phyloP scores from a whole-genome alignment of 768 basidiomycete genomes.

The Auriscalpium orientale region DNA sequence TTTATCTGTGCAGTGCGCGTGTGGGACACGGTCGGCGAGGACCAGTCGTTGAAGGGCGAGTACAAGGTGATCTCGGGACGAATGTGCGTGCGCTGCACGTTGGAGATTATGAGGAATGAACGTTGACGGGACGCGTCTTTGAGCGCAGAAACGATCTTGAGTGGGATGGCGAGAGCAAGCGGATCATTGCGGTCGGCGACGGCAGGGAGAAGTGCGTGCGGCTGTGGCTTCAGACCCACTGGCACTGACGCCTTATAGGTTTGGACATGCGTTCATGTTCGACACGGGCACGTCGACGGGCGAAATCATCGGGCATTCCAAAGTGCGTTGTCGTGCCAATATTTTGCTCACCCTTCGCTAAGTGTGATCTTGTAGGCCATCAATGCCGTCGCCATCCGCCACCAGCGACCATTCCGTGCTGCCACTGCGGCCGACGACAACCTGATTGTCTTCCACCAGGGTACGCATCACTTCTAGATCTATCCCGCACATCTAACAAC shows the following conservation, averaged over 20 bases:
- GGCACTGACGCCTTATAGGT: slow-evolving; percentile 34
- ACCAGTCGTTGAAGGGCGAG: slow-evolving; percentile 76
- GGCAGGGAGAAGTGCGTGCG: slow-evolving; percentile 71
- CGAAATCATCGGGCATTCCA: slow-evolving; percentile 84
- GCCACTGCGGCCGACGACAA: slow-evolving; percentile 82
- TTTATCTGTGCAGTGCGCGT: slow-evolving; percentile 50
- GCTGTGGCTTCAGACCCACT: background rate
- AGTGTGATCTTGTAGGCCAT: slow-evolving; percentile 42
- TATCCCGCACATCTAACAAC: background rate
- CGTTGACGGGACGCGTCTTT: background rate
- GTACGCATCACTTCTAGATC: slow-evolving; percentile 26
- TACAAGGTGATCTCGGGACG: slow-evolving; percentile 67
- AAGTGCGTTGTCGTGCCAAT: slow-evolving; percentile 35
- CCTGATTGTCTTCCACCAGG: slow-evolving; percentile 78
- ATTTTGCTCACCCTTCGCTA: background rate
- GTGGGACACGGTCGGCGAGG: slow-evolving; percentile 90
- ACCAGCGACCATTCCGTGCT: slow-evolving; percentile 86
- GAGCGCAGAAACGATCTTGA: slow-evolving; percentile 75
- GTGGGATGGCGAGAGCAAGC: slow-evolving; percentile 95
- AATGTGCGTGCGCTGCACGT: slow-evolving; percentile 40
- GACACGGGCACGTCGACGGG: slow-evolving; percentile 82
- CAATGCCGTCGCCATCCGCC: slow-evolving; percentile 83
- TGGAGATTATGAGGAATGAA: too few relatives aligned
- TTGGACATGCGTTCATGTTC: slow-evolving; percentile 77
- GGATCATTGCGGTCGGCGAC: slow-evolving; percentile 92